Conservation (phyloP, 495 filamentous ascomycete genomes). For the Terfezia claveryi region DNA sequence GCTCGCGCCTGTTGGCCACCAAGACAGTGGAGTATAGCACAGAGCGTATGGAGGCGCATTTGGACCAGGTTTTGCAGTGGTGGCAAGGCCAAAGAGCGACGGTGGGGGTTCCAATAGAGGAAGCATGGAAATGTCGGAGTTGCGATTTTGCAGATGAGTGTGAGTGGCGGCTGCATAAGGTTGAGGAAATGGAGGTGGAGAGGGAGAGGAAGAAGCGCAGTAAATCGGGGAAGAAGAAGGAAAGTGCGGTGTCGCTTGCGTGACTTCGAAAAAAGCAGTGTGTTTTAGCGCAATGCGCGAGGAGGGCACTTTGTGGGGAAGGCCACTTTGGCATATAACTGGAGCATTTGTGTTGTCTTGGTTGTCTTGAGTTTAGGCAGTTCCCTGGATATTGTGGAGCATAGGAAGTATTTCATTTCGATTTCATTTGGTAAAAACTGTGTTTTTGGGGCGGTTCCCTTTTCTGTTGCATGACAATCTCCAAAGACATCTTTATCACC, state of each 20-base stretch:
- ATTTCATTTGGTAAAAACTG: too few relatives aligned
- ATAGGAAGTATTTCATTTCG: too few relatives aligned
- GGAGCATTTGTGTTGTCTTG: too few relatives aligned
- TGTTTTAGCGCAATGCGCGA: too few relatives aligned
- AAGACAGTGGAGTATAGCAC: conserved; percentile 51
- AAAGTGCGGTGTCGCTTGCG: background rate
- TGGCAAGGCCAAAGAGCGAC: conserved; percentile 64
- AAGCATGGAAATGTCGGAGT: conserved; percentile 64
- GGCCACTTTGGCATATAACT: too few relatives aligned
- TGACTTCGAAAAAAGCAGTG: too few relatives aligned
- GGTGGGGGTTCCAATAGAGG: conserved; percentile 64
- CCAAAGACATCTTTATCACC: too few relatives aligned
- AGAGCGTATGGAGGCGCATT: conserved; percentile 35
- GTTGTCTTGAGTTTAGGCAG: too few relatives aligned
- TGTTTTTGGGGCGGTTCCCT: too few relatives aligned
- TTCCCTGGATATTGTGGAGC: too few relatives aligned
- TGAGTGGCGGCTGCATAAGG: conserved; percentile 28
- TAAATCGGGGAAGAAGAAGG: background rate
- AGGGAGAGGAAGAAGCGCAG: conserved; percentile 32
- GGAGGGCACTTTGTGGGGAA: too few relatives aligned
- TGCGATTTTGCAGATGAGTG: conserved; percentile 36
- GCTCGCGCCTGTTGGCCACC: conserved; percentile 37
- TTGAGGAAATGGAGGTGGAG: conserved; percentile 35
- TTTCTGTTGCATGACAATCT: too few relatives aligned
- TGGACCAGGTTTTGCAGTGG: conserved; percentile 53